Conservation (phyloP, 2,329 filamentous ascomycete species). For the Ceratocystis cubensis region DNA sequence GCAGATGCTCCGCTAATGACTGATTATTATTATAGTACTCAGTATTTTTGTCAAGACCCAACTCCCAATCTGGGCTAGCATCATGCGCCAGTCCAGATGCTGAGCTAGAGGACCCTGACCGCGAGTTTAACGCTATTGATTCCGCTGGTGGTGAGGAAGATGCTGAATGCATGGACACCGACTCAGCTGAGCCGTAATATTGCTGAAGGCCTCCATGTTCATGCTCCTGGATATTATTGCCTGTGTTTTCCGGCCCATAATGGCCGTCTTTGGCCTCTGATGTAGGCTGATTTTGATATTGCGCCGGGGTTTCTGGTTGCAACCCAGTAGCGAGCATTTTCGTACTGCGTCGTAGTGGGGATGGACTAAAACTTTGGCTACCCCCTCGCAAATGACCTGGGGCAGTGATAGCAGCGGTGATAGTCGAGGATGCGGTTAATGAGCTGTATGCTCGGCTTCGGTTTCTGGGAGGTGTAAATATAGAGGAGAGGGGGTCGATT, state of each 20-base stretch:
- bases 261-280: neutral
- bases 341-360: slow-evolving; percentile 16
- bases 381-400: slow-evolving; percentile 14
- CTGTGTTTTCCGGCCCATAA: neutral
- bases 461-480: slow-evolving; percentile 16
- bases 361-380: slow-evolving; percentile 17
- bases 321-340: slow-evolving; percentile 1
- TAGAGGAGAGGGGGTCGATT: slow-evolving; percentile 10
- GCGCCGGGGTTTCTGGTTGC: neutral
- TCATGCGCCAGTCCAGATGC: neutral
- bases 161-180: slow-evolving; percentile 3
- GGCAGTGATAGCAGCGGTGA: neutral
- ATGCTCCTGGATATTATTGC: neutral
- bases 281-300: neutral
- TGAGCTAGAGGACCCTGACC: slow-evolving; percentile 4
- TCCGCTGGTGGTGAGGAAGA: neutral
- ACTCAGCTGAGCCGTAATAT: neutral
- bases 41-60: neutral
- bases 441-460: slow-evolving; percentile 17
- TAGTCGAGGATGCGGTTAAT: slow-evolving; percentile 14
- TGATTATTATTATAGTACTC: neutral
- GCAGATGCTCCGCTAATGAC: slow-evolving; percentile 10
- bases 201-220: neutral
- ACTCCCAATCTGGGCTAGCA: neutral
- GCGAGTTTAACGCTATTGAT: neutral